These are phyloP conservation scores for Euphorbia tirucalli DNA, from an alignment of 345 rosid species.

Conservation along the genomic window DNA sequence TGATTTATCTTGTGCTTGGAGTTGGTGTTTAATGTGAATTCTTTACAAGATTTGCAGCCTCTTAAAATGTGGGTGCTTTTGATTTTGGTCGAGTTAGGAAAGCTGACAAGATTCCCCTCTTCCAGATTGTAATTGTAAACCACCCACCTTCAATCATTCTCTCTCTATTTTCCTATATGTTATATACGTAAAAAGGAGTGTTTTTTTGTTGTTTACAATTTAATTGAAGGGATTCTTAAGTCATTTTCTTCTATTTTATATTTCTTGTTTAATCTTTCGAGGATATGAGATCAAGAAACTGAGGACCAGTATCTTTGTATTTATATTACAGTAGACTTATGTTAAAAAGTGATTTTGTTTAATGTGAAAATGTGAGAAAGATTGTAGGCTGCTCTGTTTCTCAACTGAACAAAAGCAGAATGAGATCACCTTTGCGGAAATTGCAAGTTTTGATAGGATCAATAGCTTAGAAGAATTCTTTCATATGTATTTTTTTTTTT, in stretches of 20 bases:
- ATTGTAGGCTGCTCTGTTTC: slow-evolving; percentile 11
- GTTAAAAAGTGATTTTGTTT: background rate
- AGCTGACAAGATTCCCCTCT: slow-evolving; percentile 40
- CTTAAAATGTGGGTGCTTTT: no score
- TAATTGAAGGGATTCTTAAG: no score
- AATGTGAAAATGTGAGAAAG: slow-evolving; percentile 20
- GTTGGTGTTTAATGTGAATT: slow-evolving; percentile 30
- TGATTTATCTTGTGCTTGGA: background rate
- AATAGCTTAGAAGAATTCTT: no score
- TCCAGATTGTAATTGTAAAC: slow-evolving; percentile 25
- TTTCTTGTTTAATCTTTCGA: no score
- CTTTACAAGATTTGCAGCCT: no score
- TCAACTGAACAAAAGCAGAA: no score
- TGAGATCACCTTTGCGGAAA: slow-evolving; percentile 8
- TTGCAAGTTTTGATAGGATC: slow-evolving; percentile 25
- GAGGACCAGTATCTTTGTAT: no score
- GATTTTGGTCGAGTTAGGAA: slow-evolving; percentile 19
- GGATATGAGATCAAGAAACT: no score
- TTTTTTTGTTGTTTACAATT: background rate
- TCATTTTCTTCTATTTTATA: no score
- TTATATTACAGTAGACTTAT: background rate
- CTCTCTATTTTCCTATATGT: slow-evolving; percentile 15
- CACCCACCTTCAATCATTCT: slow-evolving; percentile 23
- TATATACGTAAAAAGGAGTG: slow-evolving; percentile 2
- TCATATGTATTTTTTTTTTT: no score